phyloP scores from a whole-genome alignment of 2,329 filamentous ascomycete species.

The Xylaria sp. region DNA sequence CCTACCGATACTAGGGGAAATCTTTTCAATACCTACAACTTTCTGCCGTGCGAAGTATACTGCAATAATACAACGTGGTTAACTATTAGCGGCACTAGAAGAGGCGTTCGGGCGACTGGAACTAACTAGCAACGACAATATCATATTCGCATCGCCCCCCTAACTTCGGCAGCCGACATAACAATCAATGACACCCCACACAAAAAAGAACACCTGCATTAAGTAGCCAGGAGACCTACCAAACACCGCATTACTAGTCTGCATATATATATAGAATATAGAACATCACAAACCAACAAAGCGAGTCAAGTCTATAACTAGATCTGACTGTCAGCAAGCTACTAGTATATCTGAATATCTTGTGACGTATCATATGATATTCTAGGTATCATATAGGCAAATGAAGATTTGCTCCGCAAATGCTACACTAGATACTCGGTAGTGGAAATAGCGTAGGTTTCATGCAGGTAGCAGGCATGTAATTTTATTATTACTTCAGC shows the following conservation, averaged over 20 bases:
- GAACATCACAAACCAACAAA: neutral
- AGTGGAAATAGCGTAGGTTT: neutral
- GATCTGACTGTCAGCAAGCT: neutral
- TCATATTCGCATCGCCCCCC: neutral
- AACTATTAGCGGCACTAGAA: neutral
- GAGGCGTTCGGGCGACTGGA: neutral
- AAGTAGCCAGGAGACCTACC: neutral
- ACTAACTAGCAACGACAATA: neutral
- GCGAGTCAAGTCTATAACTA: neutral
- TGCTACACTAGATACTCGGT: neutral
- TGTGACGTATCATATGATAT: slow-evolving; percentile 7
- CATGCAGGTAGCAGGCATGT: neutral
- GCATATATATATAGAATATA: neutral
- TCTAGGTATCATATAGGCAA: too few relatives aligned
- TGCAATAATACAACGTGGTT: neutral
- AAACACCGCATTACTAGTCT: neutral
- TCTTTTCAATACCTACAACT: neutral
- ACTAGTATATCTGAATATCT: neutral
- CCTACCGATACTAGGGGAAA: neutral
- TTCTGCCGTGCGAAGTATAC: neutral
- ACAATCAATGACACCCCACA: neutral
- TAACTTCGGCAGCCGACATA: neutral
- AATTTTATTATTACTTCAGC: slow-evolving; percentile 15
- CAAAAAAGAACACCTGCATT: neutral
- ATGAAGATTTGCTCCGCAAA: slow-evolving; percentile 9